Conservation (phyloP, 2,329 filamentous ascomycete genomes). For the Phialemoniopsis sp. region DNA sequence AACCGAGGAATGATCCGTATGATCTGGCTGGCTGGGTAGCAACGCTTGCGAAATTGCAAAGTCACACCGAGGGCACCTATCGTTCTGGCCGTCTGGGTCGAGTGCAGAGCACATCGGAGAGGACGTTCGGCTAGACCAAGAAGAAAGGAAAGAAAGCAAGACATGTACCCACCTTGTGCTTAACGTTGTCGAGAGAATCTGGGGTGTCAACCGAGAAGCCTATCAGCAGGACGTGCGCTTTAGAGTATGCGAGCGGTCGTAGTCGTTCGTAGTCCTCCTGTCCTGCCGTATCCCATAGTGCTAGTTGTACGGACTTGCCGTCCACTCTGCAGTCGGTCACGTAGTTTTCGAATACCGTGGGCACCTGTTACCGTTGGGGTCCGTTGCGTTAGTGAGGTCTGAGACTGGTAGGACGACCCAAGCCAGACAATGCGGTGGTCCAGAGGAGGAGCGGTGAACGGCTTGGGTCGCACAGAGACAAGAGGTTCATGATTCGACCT, state of each 20-base stretch:
- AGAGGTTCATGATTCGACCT: slow-evolving; percentile 22
- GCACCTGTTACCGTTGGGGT: slow-evolving; percentile 58
- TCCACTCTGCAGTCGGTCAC: slow-evolving; percentile 98
- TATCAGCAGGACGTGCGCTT: slow-evolving; percentile 95
- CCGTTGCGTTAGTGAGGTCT: no score
- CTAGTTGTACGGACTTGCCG: slow-evolving; percentile 96
- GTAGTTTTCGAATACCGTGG: slow-evolving; percentile 99
- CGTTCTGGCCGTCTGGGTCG: neutral
- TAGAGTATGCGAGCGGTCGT: slow-evolving; percentile 90
- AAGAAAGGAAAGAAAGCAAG: slow-evolving; percentile 2
- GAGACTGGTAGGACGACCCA: no score
- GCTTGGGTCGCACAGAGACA: slow-evolving; percentile 1
- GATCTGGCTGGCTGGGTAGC: neutral
- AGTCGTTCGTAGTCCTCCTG: slow-evolving; percentile 98
- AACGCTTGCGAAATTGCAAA: neutral
- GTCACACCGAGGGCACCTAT: neutral
- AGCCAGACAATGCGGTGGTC: no score
- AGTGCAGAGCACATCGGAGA: neutral
- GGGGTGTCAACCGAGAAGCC: slow-evolving; percentile 94
- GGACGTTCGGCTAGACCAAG: neutral
- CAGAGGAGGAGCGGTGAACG: slow-evolving; percentile 2
- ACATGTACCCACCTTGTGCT: slow-evolving; percentile 70
- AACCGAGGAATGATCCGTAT: slow-evolving; percentile 1
- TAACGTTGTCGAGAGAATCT: slow-evolving; percentile 96
- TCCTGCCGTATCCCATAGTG: slow-evolving; percentile 98